A percentile compares a stretch with the other conserved stretches of the same genome.
Conservation (phyloP, 2,329 filamentous ascomycete species). For the Fusarium newnesense region DNA sequence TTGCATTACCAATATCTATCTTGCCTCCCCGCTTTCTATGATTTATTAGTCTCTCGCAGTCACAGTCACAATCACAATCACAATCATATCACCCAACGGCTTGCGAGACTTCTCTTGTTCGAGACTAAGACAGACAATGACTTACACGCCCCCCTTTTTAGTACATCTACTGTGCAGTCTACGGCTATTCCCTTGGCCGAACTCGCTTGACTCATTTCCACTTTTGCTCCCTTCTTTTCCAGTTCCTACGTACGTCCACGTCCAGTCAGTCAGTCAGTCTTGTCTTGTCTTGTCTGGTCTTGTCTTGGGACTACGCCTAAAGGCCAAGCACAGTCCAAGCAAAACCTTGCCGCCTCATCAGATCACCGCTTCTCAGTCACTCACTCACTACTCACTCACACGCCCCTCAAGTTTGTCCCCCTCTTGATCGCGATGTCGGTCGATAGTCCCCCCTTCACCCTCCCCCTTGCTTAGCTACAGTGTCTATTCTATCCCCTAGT, state of each 20-base stretch:
- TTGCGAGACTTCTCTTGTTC: not conserved
- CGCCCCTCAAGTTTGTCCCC: conserved; percentile 1
- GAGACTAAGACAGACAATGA: not conserved
- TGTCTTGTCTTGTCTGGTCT: not conserved
- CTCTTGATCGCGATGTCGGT: not conserved
- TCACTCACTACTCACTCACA: not conserved
- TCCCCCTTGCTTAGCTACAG: not conserved
- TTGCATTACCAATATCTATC: not conserved
- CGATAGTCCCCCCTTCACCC: not conserved
- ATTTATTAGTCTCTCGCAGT: not conserved
- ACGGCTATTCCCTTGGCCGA: conserved; percentile 7
- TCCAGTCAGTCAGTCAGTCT: not conserved
- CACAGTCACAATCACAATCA: not conserved
- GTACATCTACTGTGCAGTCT: not conserved
- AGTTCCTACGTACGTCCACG: not conserved
- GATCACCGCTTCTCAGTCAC: not conserved
- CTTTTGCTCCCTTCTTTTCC: not conserved
- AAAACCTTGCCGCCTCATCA: conserved; percentile 34
- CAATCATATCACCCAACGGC: not conserved
- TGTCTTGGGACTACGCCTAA: not conserved
- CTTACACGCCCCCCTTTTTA: conserved; percentile 7
- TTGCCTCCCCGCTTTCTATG: not conserved
- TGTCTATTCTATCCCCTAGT: not conserved
- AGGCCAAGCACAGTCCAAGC: conserved; percentile 22
- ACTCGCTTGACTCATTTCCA: conserved; percentile 26